A percentile compares a stretch with the other conserved stretches of the same genome.
phyloP scores from a whole-genome alignment of 2,329 filamentous ascomycete genomes.

The Alternaria dauci region DNA sequence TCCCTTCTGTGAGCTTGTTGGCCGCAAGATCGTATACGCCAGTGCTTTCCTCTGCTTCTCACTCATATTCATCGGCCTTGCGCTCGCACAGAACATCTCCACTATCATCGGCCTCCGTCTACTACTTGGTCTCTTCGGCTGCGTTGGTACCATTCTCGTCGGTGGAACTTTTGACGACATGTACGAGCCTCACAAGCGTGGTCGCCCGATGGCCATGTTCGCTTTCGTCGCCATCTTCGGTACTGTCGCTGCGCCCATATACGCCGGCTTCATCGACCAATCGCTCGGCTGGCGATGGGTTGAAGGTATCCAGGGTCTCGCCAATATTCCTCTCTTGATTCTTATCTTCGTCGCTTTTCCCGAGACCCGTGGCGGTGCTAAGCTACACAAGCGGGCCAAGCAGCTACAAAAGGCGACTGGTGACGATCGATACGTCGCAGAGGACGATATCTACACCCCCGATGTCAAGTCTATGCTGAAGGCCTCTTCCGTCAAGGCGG shows the following conservation, averaged over 20 bases:
- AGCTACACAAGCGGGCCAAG: slow-evolving; percentile 61
- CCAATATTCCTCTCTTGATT: slow-evolving; percentile 60
- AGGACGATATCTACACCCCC: slow-evolving; percentile 62
- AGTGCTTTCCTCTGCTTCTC: slow-evolving; percentile 38
- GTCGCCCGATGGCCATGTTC: slow-evolving; percentile 43
- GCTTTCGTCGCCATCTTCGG: slow-evolving; percentile 48
- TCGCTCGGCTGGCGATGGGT: slow-evolving; percentile 64
- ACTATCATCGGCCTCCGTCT: slow-evolving; percentile 41
- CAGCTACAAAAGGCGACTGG: slow-evolving; percentile 57
- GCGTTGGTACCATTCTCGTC: slow-evolving; percentile 40
- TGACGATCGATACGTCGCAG: slow-evolving; percentile 60
- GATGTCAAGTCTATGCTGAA: slow-evolving; percentile 58
- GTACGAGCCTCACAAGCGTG: slow-evolving; percentile 39
- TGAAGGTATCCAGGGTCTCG: slow-evolving; percentile 61
- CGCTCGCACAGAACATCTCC: slow-evolving; percentile 32
- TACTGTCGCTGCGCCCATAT: slow-evolving; percentile 63
- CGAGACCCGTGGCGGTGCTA: slow-evolving; percentile 56
- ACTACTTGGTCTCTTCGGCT: slow-evolving; percentile 38
- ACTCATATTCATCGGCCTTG: slow-evolving; percentile 38
- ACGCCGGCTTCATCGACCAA: slow-evolving; percentile 63
- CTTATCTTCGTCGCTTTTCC: slow-evolving; percentile 55
- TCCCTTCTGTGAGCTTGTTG: slow-evolving; percentile 38
- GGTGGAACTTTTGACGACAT: slow-evolving; percentile 42
- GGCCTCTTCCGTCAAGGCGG: slow-evolving; percentile 61
- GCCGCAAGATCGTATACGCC: slow-evolving; percentile 37